These are phyloP conservation scores for Pseudogymnoascus sp. DNA, from an alignment of 2,329 filamentous ascomycete genomes.

Conservation along the genomic window DNA sequence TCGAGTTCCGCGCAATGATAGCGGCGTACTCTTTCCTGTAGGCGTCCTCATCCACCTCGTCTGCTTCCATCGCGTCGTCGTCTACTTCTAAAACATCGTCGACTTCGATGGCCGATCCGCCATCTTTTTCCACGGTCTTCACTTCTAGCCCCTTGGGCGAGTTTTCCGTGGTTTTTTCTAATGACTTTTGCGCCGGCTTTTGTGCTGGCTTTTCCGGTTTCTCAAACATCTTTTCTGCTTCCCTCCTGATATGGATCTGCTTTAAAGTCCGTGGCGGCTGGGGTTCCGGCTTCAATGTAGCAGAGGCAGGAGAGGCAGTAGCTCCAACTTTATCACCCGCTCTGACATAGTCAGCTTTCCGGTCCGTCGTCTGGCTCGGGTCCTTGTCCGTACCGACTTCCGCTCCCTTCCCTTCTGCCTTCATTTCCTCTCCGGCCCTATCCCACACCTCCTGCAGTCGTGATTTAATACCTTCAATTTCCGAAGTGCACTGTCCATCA, in stretches of 20 bases:
- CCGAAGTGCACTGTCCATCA: constrained; percentile 72
- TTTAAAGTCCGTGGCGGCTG: background rate
- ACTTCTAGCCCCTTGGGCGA: background rate
- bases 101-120: background rate
- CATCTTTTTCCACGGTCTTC: background rate
- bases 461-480: constrained; percentile 60
- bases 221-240: constrained; percentile 6
- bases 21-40: background rate
- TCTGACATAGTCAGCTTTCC: constrained; percentile 5
- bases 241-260: constrained; percentile 5
- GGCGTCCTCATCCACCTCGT: background rate
- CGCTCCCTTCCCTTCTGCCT: background rate
- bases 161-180: background rate
- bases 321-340: background rate
- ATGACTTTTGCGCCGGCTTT: constrained; percentile 1
- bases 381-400: background rate
- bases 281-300: background rate
- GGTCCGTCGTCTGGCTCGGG: background rate
- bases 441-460: constrained; percentile 56
- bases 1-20: background rate
- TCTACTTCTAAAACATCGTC: background rate
- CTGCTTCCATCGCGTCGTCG: background rate
- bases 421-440: background rate
- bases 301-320: background rate
- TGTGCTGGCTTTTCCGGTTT: constrained; percentile 1